phyloP scores from a whole-genome alignment of 352 stramenopile genomes.

The Phytophthora pisi region DNA sequence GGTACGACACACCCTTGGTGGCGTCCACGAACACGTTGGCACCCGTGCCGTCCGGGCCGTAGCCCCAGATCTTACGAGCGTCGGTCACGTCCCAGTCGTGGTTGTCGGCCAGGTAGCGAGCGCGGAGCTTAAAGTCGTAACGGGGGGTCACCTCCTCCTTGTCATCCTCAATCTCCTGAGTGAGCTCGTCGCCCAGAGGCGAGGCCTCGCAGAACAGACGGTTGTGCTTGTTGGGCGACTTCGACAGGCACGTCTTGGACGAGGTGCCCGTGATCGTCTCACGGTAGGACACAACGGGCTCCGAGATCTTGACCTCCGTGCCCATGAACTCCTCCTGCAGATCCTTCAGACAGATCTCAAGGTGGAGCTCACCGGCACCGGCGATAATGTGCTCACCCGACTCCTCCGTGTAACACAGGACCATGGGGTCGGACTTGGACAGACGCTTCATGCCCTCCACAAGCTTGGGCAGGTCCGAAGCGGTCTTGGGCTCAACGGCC shows the following conservation, averaged over 20 bases:
- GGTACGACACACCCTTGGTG: slow-evolving; percentile 99
- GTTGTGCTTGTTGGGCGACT: slow-evolving; percentile 99
- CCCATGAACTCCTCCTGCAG: slow-evolving; percentile 99
- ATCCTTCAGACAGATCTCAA: slow-evolving; percentile 99
- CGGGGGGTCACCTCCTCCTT: slow-evolving; percentile 91
- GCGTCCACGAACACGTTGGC: slow-evolving; percentile 99
- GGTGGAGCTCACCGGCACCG: slow-evolving; percentile 98
- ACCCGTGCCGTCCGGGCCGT: slow-evolving; percentile 98
- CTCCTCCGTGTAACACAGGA: slow-evolving; percentile 99
- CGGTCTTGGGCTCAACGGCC: slow-evolving; percentile 99
- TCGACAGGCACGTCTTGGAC: slow-evolving; percentile 96
- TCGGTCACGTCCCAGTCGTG: slow-evolving; percentile 98
- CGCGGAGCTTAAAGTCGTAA: slow-evolving; percentile 97
- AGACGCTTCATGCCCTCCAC: slow-evolving; percentile 99
- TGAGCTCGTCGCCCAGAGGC: slow-evolving; percentile 94
- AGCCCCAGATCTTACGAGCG: slow-evolving; percentile 99
- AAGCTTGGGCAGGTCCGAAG: slow-evolving; percentile 99
- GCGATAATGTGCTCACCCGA: slow-evolving; percentile 99
- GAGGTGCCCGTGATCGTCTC: slow-evolving; percentile 98
- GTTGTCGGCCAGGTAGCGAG: slow-evolving; percentile 97
- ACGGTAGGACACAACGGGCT: slow-evolving; percentile 99
- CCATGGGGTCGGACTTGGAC: slow-evolving; percentile 99
- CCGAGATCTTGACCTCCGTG: slow-evolving; percentile 98
- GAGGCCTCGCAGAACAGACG: slow-evolving; percentile 97
- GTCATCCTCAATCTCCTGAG: slow-evolving; percentile 97